Conservation (phyloP, 768 basidiomycete genomes). For the Kockovaella imperatae region DNA sequence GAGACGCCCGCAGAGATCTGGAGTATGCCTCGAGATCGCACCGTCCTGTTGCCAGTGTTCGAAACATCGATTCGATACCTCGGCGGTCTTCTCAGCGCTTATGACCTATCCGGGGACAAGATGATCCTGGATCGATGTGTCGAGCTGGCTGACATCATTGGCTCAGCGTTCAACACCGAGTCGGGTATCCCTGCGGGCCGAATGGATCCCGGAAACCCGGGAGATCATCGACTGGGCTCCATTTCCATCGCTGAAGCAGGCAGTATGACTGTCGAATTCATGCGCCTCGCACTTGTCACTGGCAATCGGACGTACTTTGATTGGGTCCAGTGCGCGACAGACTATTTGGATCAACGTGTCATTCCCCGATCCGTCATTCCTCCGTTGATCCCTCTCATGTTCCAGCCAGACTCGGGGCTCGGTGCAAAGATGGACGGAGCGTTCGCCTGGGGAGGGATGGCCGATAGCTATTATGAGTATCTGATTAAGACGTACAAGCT, state of each 20-base stretch:
- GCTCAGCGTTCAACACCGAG: conserved; percentile 43
- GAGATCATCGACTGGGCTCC: conserved; percentile 15
- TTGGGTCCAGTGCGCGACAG: conserved; percentile 44
- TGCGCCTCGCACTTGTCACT: conserved; percentile 44
- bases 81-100: conserved; percentile 46
- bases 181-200: conserved; percentile 41
- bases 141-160: conserved; percentile 46
- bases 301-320: conserved; percentile 45
- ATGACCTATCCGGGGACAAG: conserved; percentile 47
- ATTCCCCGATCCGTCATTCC: conserved; percentile 17
- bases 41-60: conserved; percentile 39
- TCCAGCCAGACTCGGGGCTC: conserved; percentile 23
- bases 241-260: conserved; percentile 45
- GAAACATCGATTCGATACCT: conserved; percentile 49
- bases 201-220: conserved; percentile 39
- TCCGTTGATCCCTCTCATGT: conserved; percentile 40
- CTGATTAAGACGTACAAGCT: conserved; percentile 48
- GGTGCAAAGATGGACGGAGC: conserved; percentile 27
- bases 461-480: conserved; percentile 46
- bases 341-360: conserved; percentile 40
- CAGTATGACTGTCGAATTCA: conserved; percentile 46
- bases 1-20: conserved; percentile 8
- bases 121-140: conserved; percentile 46
- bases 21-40: conserved; percentile 8
- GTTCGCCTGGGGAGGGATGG: conserved; percentile 44